phyloP scores from a whole-genome alignment of 2,329 filamentous ascomycete species.

The Claviceps spartinae region DNA sequence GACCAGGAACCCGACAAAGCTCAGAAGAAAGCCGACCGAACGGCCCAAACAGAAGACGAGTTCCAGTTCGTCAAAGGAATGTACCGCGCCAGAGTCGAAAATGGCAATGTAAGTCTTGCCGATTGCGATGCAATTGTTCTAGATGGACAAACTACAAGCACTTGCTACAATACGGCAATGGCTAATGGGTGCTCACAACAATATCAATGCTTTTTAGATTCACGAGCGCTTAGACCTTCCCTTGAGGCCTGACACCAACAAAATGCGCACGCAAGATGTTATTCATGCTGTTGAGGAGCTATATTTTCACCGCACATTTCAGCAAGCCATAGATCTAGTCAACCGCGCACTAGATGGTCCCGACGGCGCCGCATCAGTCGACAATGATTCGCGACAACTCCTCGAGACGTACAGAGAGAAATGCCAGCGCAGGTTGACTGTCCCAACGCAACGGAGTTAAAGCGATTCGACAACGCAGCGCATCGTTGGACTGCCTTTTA shows the following conservation, averaged over 20 bases:
- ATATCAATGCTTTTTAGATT: slow-evolving; percentile 22
- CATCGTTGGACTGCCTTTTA: background rate
- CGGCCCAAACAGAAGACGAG: slow-evolving; percentile 33
- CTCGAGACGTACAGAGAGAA: slow-evolving; percentile 29
- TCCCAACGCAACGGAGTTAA: background rate
- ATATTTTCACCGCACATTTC: slow-evolving; percentile 38
- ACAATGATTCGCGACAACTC: slow-evolving; percentile 27
- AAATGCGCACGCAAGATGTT: slow-evolving; percentile 35
- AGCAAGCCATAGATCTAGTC: slow-evolving; percentile 30
- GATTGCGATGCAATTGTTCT: too few relatives aligned
- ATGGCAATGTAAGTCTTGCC: slow-evolving; percentile 35
- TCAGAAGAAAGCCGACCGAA: slow-evolving; percentile 16
- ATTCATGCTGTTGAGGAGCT: slow-evolving; percentile 44
- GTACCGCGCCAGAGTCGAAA: slow-evolving; percentile 37
- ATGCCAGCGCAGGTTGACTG: slow-evolving; percentile 22
- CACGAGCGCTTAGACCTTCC: slow-evolving; percentile 29
- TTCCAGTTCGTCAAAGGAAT: slow-evolving; percentile 31
- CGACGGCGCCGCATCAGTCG: slow-evolving; percentile 20
- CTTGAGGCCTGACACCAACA: slow-evolving; percentile 23
- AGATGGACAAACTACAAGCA: background rate
- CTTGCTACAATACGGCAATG: background rate
- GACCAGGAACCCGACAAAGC: slow-evolving; percentile 13
- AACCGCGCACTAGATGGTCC: slow-evolving; percentile 18
- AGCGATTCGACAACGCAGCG: background rate
- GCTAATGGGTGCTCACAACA: background rate